Conservation (phyloP, 73 alveolate genomes). For the Paramecium primaurelia region DNA sequence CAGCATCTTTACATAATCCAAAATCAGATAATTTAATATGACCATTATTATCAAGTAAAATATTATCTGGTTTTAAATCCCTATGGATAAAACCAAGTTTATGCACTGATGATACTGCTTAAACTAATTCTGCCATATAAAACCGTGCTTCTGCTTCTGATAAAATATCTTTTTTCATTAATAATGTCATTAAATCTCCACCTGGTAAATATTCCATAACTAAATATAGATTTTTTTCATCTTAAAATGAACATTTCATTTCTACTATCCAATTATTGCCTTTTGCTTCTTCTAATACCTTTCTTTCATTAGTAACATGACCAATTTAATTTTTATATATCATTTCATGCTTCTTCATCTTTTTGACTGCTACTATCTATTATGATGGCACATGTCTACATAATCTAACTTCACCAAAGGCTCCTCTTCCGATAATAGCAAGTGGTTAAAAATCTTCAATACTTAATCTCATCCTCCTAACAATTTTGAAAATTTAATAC, state of each 20-base stretch:
- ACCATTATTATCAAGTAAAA: constrained; percentile 48
- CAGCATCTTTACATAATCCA: constrained; percentile 61
- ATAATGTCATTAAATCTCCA: constrained; percentile 82
- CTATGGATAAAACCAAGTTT: constrained; percentile 52
- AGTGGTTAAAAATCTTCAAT: constrained; percentile 68
- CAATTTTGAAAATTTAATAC: constrained; percentile 10
- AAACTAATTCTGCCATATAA: constrained; percentile 53
- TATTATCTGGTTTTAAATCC: constrained; percentile 61
- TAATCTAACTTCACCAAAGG: constrained; percentile 68
- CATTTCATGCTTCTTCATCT: constrained; percentile 77
- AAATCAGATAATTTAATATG: constrained; percentile 55
- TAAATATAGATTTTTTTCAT: constrained; percentile 72
- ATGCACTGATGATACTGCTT: constrained; percentile 57
- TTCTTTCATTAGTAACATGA: constrained; percentile 76
- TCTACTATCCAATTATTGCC: constrained; percentile 61
- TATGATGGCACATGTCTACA: constrained; percentile 68
- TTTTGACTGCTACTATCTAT: constrained; percentile 74
- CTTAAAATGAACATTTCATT: constrained; percentile 67
- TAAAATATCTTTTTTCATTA: constrained; percentile 55
- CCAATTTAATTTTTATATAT: constrained; percentile 70
- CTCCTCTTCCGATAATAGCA: background rate
- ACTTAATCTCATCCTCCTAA: constrained; percentile 25
- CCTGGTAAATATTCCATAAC: constrained; percentile 85
- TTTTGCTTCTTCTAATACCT: constrained; percentile 64
- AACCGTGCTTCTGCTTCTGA: constrained; percentile 56